Percentiles rank a stretch among this genome's conserved stretches.
These are phyloP conservation scores for Arabis hirsuta DNA, from an alignment of 345 rosid genomes.

Conservation along the genomic window DNA sequence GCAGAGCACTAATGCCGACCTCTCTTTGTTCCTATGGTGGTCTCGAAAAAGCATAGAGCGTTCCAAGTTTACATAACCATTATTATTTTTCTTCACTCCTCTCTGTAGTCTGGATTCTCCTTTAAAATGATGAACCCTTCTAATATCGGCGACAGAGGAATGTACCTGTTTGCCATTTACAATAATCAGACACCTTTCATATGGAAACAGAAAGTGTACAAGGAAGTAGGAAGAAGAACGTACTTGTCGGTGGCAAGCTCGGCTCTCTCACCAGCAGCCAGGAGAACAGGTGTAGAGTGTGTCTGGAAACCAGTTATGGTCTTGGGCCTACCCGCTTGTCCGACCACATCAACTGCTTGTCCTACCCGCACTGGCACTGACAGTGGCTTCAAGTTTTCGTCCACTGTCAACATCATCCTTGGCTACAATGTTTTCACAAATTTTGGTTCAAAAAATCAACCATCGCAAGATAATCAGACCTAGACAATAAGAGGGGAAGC, in stretches of 20 bases:
- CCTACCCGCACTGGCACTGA: constrained; percentile 95
- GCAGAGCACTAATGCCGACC: background rate
- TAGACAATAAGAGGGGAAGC: background rate
- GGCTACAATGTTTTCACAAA: constrained; percentile 57
- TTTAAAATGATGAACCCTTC: constrained; percentile 89
- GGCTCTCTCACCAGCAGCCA: constrained; percentile 95
- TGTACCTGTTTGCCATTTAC: constrained; percentile 56
- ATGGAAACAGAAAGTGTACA: background rate
- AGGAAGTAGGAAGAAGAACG: constrained; percentile 24
- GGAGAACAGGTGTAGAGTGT: constrained; percentile 89
- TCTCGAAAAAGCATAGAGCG: background rate
- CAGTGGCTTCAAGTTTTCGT: constrained; percentile 78
- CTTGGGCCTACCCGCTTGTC: constrained; percentile 96
- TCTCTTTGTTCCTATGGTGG: constrained; percentile 18
- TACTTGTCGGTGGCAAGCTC: constrained; percentile 95
- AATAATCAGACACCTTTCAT: constrained; percentile 9
- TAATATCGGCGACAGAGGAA: constrained; percentile 86
- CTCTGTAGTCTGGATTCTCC: constrained; percentile 83
- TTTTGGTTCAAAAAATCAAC: background rate
- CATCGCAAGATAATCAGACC: background rate
- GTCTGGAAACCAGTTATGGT: constrained; percentile 98
- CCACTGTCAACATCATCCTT: constrained; percentile 92
- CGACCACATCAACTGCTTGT: constrained; percentile 96
- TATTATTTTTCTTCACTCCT: constrained; percentile 47
- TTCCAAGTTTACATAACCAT: background rate